Evolutionary conservation across 352 stramenopile genomes (phyloP).

Genomic region (Pythium monospermum): DNA sequence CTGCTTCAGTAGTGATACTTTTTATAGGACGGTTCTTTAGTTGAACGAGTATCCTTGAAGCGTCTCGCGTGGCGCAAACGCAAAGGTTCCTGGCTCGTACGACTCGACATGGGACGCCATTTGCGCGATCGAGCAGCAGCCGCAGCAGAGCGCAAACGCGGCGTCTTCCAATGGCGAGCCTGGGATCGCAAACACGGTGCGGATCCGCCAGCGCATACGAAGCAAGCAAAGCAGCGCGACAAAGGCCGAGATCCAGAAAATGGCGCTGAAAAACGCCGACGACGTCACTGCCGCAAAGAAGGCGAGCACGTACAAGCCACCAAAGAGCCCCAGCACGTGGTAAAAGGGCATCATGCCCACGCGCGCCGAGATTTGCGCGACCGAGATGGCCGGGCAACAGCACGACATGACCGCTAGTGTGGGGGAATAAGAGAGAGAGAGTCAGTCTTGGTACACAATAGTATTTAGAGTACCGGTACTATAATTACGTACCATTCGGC

Average conservation of each 20-base stretch:
- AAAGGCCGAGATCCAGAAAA: conserved; percentile 38
- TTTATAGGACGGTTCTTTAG: too few species aligned
- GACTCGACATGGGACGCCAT: conserved; percentile 79
- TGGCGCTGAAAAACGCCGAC: conserved; percentile 42
- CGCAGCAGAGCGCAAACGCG: conserved; percentile 46
- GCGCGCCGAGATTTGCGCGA: conserved; percentile 59
- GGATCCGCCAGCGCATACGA: conserved; percentile 56
- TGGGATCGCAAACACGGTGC: conserved; percentile 55
- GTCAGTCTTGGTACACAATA: not conserved
- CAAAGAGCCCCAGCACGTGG: conserved; percentile 46
- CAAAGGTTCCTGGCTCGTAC: conserved; percentile 60
- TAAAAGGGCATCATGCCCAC: conserved; percentile 56
- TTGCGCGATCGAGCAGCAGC: conserved; percentile 72
- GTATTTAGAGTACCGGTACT: too few species aligned
- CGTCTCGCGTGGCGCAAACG: conserved; percentile 56
- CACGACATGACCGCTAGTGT: conserved; percentile 60
- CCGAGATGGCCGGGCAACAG: conserved; percentile 52
- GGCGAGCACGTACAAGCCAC: conserved; percentile 42
- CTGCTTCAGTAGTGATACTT: too few species aligned
- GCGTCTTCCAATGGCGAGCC: conserved; percentile 51
- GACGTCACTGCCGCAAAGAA: conserved; percentile 27
- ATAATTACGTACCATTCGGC: conserved; percentile 64
- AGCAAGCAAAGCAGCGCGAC: conserved; percentile 33
- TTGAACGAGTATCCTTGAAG: conserved; percentile 58
- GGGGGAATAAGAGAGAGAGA: not conserved